Evolutionary conservation across 768 basidiomycete genomes (phyloP).

Genomic region (Boletus pseudopeckii): DNA sequence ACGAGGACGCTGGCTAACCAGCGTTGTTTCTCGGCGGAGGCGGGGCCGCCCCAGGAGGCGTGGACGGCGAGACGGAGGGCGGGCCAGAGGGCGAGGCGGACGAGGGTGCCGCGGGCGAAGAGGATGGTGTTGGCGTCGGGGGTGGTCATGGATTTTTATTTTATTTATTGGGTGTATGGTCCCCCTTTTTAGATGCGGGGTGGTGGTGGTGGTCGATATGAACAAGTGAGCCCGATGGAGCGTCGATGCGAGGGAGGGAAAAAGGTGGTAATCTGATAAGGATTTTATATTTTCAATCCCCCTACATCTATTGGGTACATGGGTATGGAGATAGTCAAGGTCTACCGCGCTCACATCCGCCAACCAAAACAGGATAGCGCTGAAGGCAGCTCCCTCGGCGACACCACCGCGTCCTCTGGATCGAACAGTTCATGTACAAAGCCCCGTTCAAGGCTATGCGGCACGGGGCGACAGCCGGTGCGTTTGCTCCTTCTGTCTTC

Average conservation of each 20-base stretch:
- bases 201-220: too few species aligned
- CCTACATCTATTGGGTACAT: neutral
- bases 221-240: too few species aligned
- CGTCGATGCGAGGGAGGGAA: too few species aligned
- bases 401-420: neutral
- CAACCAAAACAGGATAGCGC: neutral
- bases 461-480: neutral
- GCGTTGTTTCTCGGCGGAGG: constrained; percentile 65
- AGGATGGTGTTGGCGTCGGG: constrained; percentile 53
- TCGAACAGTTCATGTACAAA: neutral
- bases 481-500: neutral
- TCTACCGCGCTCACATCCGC: neutral
- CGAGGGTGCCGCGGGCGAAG: constrained; percentile 84
- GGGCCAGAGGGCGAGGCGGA: constrained; percentile 81
- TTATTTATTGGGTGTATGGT: too few species aligned
- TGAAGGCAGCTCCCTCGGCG: neutral
- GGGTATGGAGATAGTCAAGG: too few species aligned
- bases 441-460: neutral
- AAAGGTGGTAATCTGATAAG: neutral
- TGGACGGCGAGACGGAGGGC: constrained; percentile 83
- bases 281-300: neutral
- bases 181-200: too few species aligned
- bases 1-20: constrained; percentile 84
- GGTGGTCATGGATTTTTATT: constrained; percentile 7
- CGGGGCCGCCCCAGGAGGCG: constrained; percentile 83